Evolutionary conservation across 495 filamentous ascomycete genomes (phyloP).

Genomic region (Physcia stellaris): DNA sequence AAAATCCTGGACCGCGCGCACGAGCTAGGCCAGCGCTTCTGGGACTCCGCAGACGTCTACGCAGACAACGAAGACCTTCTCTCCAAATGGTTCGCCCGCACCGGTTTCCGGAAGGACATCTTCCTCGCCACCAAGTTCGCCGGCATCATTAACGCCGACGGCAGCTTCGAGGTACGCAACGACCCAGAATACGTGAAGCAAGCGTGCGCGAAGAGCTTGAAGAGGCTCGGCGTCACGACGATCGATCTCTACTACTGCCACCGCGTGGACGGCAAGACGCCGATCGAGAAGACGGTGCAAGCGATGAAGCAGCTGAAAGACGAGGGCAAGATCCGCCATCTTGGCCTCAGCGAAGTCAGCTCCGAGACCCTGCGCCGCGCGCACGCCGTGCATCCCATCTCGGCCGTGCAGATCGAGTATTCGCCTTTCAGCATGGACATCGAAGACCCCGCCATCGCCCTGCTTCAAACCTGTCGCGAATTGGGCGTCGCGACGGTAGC

Average conservation of each 20-base stretch:
- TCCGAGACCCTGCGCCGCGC: conserved; percentile 46
- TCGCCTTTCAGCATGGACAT: conserved; percentile 35
- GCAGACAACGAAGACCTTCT: conserved; percentile 24
- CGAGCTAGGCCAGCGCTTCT: conserved; percentile 40
- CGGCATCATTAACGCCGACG: conserved; percentile 16
- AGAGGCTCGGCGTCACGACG: conserved; percentile 25
- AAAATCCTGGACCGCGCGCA: conserved; percentile 32
- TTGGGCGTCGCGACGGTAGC: conserved; percentile 31
- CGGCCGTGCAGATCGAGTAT: conserved; percentile 44
- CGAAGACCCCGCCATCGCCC: conserved; percentile 31
- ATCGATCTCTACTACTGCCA: conserved; percentile 32
- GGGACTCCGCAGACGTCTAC: conserved; percentile 46
- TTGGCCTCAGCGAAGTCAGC: conserved; percentile 42
- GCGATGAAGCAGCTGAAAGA: conserved; percentile 35
- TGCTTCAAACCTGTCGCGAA: conserved; percentile 36
- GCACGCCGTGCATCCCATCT: conserved; percentile 36
- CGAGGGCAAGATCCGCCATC: conserved; percentile 36
- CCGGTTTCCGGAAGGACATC: conserved; percentile 38
- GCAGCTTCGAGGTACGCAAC: conserved; percentile 18
- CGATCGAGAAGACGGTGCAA: conserved; percentile 34
- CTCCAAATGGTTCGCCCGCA: conserved; percentile 32
- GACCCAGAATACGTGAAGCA: conserved; percentile 30
- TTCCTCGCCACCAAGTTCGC: conserved; percentile 45
- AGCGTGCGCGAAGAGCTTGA: conserved; percentile 30
- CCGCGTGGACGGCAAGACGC: conserved; percentile 25